Percentiles rank a stretch among this genome's conserved stretches.
These are phyloP conservation scores for Penicillium sp. DNA, from an alignment of 2,329 filamentous ascomycete species.

Conservation along the genomic window DNA sequence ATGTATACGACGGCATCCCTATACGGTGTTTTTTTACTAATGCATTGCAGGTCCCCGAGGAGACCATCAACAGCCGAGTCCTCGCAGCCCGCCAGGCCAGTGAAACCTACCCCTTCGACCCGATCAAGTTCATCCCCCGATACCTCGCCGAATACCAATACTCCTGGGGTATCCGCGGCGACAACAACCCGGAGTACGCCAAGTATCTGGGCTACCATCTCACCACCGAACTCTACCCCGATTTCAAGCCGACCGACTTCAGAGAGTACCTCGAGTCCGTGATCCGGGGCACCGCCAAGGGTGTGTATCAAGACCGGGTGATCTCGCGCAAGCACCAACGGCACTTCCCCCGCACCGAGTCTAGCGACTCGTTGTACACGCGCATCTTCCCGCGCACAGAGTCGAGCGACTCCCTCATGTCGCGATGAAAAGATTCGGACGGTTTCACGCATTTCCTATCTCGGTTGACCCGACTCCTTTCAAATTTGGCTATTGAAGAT, in stretches of 20 bases:
- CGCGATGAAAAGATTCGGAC: slow-evolving; percentile 22
- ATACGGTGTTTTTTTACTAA: background rate
- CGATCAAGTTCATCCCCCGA: slow-evolving; percentile 35
- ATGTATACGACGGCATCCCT: slow-evolving; percentile 12
- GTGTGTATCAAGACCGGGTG: slow-evolving; percentile 36
- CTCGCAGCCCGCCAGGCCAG: slow-evolving; percentile 34
- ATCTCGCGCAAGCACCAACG: slow-evolving; percentile 38
- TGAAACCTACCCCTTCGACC: slow-evolving; percentile 39
- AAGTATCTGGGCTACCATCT: slow-evolving; percentile 56
- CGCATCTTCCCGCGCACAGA: slow-evolving; percentile 37
- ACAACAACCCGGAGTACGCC: slow-evolving; percentile 55
- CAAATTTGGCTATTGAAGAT: background rate
- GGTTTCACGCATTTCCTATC: background rate
- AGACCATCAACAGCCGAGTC: slow-evolving; percentile 35
- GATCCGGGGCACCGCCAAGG: slow-evolving; percentile 42
- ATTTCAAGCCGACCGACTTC: slow-evolving; percentile 44
- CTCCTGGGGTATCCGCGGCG: slow-evolving; percentile 50
- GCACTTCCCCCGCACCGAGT: slow-evolving; percentile 37
- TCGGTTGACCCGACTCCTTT: slow-evolving; percentile 2
- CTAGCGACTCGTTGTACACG: slow-evolving; percentile 36
- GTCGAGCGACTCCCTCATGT: slow-evolving; percentile 39
- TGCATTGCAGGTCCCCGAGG: slow-evolving; percentile 30
- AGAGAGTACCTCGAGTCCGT: slow-evolving; percentile 42
- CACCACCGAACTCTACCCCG: slow-evolving; percentile 55
- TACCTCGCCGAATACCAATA: slow-evolving; percentile 46